Percentiles rank a stretch among this genome's conserved stretches.
Evolutionary conservation across 805 yeast species (phyloP).

Genomic region (Nakazawaea wickerhamii): DNA sequence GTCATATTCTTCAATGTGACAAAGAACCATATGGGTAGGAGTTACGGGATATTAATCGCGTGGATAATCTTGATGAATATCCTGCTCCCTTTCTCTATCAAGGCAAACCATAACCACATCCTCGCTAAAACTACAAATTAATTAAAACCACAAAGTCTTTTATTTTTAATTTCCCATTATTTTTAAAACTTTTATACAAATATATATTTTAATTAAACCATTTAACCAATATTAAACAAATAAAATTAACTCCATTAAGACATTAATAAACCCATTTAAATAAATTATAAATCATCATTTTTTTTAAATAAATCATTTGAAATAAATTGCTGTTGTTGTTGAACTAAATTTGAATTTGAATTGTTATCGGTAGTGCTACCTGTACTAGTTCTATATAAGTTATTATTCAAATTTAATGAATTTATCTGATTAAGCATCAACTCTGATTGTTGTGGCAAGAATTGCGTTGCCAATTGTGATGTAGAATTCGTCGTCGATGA

Average conservation of each 20-base stretch:
- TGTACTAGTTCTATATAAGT: conserved; percentile 7
- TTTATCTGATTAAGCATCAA: conserved; percentile 11
- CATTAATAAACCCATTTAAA: not conserved
- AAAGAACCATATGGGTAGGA: conserved; percentile 55
- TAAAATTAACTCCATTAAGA: not conserved
- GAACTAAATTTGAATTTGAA: conserved; percentile 6
- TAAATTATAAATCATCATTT: conserved; percentile 1
- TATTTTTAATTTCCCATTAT: too few relatives aligned
- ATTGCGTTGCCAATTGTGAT: conserved; percentile 1
- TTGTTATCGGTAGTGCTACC: conserved; percentile 7
- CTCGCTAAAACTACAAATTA: too few relatives aligned
- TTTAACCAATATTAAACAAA: not conserved
- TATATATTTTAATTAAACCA: not conserved
- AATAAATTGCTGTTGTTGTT: conserved; percentile 3
- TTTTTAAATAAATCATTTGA: conserved; percentile 1
- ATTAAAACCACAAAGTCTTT: too few relatives aligned
- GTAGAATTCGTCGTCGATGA: conserved; percentile 7
- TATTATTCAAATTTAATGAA: conserved; percentile 9
- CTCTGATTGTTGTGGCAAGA: conserved; percentile 5
- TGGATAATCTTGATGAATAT: conserved; percentile 53
- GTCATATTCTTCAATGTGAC: conserved; percentile 52
- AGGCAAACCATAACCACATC: conserved; percentile 15
- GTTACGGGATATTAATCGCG: conserved; percentile 49
- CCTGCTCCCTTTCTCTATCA: conserved; percentile 32
- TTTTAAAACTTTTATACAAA: too few relatives aligned